Evolutionary conservation across 1,139 yeast species (phyloP).

Genomic region (Pichia sp.): DNA sequence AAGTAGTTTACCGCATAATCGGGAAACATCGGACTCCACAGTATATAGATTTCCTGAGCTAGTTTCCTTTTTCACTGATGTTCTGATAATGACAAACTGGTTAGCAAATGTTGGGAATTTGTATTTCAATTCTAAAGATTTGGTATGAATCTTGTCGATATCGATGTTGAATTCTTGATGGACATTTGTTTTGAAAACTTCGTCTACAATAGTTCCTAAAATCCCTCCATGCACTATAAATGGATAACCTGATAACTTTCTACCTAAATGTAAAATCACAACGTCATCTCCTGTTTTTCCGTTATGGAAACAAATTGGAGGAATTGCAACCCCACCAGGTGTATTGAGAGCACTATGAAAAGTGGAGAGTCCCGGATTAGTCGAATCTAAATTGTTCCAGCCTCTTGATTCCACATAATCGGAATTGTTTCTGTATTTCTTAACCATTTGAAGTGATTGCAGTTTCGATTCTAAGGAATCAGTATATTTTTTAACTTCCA

Average conservation of each 20-base stretch:
- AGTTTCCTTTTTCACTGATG: conserved; percentile 32
- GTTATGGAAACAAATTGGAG: conserved; percentile 65
- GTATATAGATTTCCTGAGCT: conserved; percentile 23
- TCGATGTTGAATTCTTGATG: conserved; percentile 16
- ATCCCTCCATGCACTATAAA: conserved; percentile 87
- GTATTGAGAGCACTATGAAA: conserved; percentile 34
- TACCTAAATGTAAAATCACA: conserved; percentile 70
- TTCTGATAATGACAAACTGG: conserved; percentile 63
- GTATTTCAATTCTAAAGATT: conserved; percentile 48
- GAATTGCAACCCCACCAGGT: conserved; percentile 73
- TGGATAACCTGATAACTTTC: conserved; percentile 78
- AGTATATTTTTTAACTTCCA: conserved; percentile 20
- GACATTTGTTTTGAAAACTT: conserved; percentile 29
- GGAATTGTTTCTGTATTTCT: conserved; percentile 34
- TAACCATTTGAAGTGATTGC: conserved; percentile 44
- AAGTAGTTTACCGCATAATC: conserved; percentile 31
- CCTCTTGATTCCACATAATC: conserved; percentile 40
- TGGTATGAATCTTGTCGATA: conserved; percentile 26
- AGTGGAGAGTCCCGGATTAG: conserved; percentile 8
- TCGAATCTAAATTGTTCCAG: conserved; percentile 48
- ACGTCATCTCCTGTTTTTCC: conserved; percentile 49
- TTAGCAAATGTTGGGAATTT: conserved; percentile 71
- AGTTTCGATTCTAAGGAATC: conserved; percentile 37
- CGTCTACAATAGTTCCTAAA: conserved; percentile 74
- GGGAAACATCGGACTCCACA: conserved; percentile 28